Conservation (phyloP, 805 yeast genomes). For the Candida ponderosae region DNA sequence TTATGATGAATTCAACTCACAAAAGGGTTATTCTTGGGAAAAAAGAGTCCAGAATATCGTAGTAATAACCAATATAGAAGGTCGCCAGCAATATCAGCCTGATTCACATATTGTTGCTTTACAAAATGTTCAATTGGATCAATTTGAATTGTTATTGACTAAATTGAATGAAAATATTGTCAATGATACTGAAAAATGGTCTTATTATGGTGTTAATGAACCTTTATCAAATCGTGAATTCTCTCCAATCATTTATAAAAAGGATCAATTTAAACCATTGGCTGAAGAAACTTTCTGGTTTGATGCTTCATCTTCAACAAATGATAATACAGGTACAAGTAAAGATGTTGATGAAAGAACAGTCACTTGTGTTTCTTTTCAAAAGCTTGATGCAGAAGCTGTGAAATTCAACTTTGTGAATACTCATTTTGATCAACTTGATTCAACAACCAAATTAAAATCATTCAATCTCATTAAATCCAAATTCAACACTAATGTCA, state of each 20-base stretch:
- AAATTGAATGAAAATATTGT: constrained; percentile 21
- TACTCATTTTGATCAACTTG: constrained; percentile 44
- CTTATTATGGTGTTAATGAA: constrained; percentile 37
- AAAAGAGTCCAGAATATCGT: too few species aligned
- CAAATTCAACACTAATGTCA: too few species aligned
- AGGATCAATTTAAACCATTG: constrained; percentile 28
- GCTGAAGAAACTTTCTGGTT: constrained; percentile 41
- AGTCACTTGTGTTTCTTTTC: constrained; percentile 26
- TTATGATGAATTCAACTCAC: too few species aligned
- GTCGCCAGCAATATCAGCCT: too few species aligned
- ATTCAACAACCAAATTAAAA: constrained; percentile 34
- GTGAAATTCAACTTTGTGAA: constrained; percentile 27
- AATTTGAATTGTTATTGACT: constrained; percentile 35
- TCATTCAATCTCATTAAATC: constrained; percentile 39
- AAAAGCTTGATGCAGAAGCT: constrained; percentile 13
- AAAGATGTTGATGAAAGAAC: constrained; percentile 37
- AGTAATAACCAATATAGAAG: too few species aligned
- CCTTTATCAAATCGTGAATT: constrained; percentile 42
- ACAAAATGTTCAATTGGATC: constrained; percentile 41
- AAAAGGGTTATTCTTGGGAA: too few species aligned
- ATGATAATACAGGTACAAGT: constrained; percentile 43
- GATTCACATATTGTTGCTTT: constrained; percentile 42
- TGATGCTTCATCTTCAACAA: constrained; percentile 49
- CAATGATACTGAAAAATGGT: constrained; percentile 26
- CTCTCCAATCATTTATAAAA: constrained; percentile 37